phyloP scores from a whole-genome alignment of 2,329 filamentous ascomycete species.

The Fusarium chuoi region DNA sequence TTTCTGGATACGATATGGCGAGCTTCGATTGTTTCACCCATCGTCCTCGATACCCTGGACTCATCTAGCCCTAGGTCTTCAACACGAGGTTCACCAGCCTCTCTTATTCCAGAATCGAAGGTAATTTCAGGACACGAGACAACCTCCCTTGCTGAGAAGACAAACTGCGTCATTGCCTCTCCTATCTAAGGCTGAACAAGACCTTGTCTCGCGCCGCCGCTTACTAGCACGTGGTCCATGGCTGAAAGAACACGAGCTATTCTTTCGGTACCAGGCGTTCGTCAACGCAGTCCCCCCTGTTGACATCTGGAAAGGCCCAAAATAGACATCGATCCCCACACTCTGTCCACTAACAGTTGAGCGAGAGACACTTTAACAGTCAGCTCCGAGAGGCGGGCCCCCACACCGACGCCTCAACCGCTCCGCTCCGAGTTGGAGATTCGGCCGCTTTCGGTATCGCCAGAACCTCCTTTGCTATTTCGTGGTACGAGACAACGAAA shows the following conservation, averaged over 20 bases:
- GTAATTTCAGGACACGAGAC: conserved; percentile 30
- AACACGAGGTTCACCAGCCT: conserved; percentile 33
- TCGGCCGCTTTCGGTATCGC: conserved; percentile 29
- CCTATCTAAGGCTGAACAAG: conserved; percentile 30
- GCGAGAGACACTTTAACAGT: conserved; percentile 6
- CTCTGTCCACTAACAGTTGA: conserved; percentile 16
- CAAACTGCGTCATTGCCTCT: conserved; percentile 14
- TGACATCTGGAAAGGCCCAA: conserved; percentile 34
- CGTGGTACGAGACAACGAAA: conserved; percentile 1
- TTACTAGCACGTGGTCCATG: conserved; percentile 32
- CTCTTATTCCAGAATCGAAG: conserved; percentile 1
- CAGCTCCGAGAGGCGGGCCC: conserved; percentile 32
- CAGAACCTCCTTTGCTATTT: conserved; percentile 13
- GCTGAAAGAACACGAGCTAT: conserved; percentile 37
- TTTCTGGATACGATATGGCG: conserved; percentile 26
- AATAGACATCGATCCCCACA: conserved; percentile 41
- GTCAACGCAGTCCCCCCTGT: conserved; percentile 32
- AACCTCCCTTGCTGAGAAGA: not conserved
- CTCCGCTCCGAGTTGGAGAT: conserved; percentile 33
- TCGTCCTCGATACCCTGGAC: conserved; percentile 17
- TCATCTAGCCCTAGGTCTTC: not conserved
- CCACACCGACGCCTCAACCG: conserved; percentile 19
- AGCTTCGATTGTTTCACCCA: not conserved
- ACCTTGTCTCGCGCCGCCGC: conserved; percentile 23
- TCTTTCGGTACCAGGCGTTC: conserved; percentile 17